Conservation (phyloP, 2,329 filamentous ascomycete species). For the Phyllachora maydis region DNA sequence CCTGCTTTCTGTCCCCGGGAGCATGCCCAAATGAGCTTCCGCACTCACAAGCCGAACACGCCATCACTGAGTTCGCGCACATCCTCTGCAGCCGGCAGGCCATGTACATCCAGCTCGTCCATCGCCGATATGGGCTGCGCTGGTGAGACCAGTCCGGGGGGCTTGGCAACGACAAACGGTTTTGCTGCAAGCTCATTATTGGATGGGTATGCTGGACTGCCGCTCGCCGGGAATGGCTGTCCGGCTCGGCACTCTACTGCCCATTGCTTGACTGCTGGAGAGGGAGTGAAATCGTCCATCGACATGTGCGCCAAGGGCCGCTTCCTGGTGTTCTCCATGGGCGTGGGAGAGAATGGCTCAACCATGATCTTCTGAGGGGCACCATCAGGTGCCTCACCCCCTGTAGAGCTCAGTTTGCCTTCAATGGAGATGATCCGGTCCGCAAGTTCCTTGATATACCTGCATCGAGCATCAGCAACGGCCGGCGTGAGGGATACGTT, state of each 20-base stretch:
- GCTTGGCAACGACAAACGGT: too few relatives aligned
- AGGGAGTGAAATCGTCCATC: constrained; percentile 15
- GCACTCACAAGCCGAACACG: constrained; percentile 21
- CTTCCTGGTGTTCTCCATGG: constrained; percentile 20
- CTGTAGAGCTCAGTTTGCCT: constrained; percentile 50
- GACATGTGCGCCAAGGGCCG: constrained; percentile 27
- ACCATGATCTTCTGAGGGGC: constrained; percentile 13
- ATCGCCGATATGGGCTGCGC: too few relatives aligned
- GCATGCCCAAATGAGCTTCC: background rate
- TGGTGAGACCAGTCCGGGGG: too few relatives aligned
- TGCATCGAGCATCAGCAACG: constrained; percentile 12
- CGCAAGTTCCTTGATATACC: constrained; percentile 81
- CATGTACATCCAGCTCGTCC: too few relatives aligned
- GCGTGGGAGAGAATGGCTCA: constrained; percentile 32
- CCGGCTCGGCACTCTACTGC: constrained; percentile 23
- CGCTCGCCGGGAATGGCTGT: too few relatives aligned
- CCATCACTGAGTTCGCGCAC: constrained; percentile 19
- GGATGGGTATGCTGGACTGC: too few relatives aligned
- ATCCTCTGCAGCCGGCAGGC: too few relatives aligned
- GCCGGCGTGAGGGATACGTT: constrained; percentile 1
- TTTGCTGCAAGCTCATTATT: too few relatives aligned
- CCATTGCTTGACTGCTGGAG: constrained; percentile 24
- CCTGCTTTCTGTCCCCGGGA: background rate
- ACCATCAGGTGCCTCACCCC: too few relatives aligned
- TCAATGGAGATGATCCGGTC: constrained; percentile 71